These are phyloP conservation scores for Penstemon newberryi DNA, from an alignment of 257 asterid genomes.

Conservation along the genomic window DNA sequence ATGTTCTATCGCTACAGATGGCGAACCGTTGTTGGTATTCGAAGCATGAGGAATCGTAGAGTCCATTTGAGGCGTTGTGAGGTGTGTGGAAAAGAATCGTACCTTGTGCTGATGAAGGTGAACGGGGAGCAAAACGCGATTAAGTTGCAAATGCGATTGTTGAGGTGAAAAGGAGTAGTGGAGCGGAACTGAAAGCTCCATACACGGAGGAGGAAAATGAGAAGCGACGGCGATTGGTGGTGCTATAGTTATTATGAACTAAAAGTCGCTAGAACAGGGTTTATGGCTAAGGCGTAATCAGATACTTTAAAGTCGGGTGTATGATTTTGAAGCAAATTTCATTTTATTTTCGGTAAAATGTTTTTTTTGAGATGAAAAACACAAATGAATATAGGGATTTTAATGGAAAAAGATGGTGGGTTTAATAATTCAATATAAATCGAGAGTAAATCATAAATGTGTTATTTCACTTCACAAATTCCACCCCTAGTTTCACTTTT, in stretches of 20 bases:
- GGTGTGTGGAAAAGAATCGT: conserved; percentile 13
- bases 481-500: too few species aligned
- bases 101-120: conserved; percentile 38
- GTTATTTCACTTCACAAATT: too few species aligned
- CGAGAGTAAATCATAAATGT: too few species aligned
- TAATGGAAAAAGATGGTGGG: too few species aligned
- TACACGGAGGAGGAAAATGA: conserved; percentile 10
- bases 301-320: too few species aligned
- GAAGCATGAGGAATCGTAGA: conserved; percentile 38
- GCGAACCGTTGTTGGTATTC: conserved; percentile 52
- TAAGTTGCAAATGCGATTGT: conserved; percentile 27
- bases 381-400: too few species aligned
- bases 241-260: background rate
- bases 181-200: conserved; percentile 58
- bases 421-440: too few species aligned
- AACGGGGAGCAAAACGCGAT: conserved; percentile 37
- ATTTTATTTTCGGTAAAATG: too few species aligned
- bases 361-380: too few species aligned
- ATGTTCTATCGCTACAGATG: conserved; percentile 31
- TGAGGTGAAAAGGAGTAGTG: conserved; percentile 34
- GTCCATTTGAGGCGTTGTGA: conserved; percentile 39
- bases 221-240: conserved; percentile 38
- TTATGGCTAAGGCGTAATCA: too few species aligned
- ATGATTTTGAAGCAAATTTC: too few species aligned
- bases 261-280: too few species aligned